These are phyloP conservation scores for Debaryomyces coudertii DNA, from an alignment of 1,139 yeast species.

Conservation along the genomic window DNA sequence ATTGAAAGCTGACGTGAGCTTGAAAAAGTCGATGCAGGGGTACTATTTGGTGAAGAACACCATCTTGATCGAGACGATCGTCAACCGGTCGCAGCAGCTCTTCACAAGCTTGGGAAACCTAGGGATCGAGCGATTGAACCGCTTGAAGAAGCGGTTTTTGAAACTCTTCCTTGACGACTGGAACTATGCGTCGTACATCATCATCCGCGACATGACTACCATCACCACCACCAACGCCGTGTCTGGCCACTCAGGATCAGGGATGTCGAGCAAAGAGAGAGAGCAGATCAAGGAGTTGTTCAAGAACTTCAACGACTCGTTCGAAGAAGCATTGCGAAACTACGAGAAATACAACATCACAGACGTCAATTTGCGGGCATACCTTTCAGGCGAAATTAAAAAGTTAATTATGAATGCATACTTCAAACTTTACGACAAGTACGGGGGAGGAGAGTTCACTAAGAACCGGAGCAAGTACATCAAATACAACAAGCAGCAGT, in stretches of 20 bases:
- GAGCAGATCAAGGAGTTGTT: constrained; percentile 88
- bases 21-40: constrained; percentile 63
- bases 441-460: constrained; percentile 69
- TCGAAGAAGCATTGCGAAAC: constrained; percentile 69
- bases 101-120: constrained; percentile 59
- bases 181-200: constrained; percentile 75
- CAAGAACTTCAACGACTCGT: constrained; percentile 76
- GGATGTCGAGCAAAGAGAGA: constrained; percentile 65
- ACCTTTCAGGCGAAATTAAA: constrained; percentile 64
- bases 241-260: constrained; percentile 17
- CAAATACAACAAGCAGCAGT: constrained; percentile 65
- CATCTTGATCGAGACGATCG: constrained; percentile 72
- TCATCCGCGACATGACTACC: constrained; percentile 70
- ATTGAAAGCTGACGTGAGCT: constrained; percentile 42
- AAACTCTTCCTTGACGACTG: constrained; percentile 81
- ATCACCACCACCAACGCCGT: constrained; percentile 44
- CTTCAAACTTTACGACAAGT: constrained; percentile 79
- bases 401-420: constrained; percentile 80
- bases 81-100: constrained; percentile 59
- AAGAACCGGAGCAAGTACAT: constrained; percentile 74
- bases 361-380: constrained; percentile 65
- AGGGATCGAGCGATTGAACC: constrained; percentile 69
- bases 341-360: constrained; percentile 67
- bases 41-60: constrained; percentile 72
- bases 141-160: constrained; percentile 72